These are phyloP conservation scores for Cystoderma amianthinum DNA, from an alignment of 768 basidiomycete genomes.

Conservation along the genomic window DNA sequence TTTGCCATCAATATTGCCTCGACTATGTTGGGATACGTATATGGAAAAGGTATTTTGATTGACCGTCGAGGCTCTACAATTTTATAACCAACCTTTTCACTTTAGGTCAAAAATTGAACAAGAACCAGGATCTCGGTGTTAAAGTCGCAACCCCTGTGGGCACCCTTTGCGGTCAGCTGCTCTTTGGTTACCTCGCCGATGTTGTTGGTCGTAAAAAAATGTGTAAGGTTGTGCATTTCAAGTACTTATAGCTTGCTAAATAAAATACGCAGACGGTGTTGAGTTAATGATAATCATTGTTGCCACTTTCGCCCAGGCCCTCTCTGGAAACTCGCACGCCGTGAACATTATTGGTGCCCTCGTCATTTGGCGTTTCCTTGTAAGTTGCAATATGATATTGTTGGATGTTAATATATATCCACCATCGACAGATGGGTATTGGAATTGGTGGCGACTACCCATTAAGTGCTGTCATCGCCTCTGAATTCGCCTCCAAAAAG, in stretches of 20 bases:
- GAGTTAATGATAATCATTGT: conserved; percentile 81
- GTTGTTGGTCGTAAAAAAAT: conserved; percentile 70
- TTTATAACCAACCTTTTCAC: background rate
- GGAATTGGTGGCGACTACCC: conserved; percentile 93
- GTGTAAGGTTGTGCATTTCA: too few species aligned
- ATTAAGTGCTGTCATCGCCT: conserved; percentile 77
- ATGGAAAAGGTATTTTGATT: conserved; percentile 30
- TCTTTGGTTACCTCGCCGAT: conserved; percentile 82
- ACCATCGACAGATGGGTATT: conserved; percentile 67
- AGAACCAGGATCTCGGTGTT: conserved; percentile 69
- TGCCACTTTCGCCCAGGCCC: conserved; percentile 72
- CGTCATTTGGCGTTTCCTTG: conserved; percentile 79
- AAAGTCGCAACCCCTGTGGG: conserved; percentile 77
- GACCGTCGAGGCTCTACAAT: background rate
- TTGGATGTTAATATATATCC: too few species aligned
- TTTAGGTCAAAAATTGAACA: conserved; percentile 30
- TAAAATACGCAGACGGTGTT: conserved; percentile 49
- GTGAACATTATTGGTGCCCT: conserved; percentile 71
- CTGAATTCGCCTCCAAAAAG: conserved; percentile 77
- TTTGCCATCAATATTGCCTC: conserved; percentile 88
- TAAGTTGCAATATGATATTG: too few species aligned
- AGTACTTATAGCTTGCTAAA: too few species aligned
- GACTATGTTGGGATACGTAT: conserved; percentile 80
- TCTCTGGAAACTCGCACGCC: conserved; percentile 61
- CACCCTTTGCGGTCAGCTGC: conserved; percentile 65